Conservation (phyloP, 345 rosid species). For the Dipteronia dyeriana region DNA sequence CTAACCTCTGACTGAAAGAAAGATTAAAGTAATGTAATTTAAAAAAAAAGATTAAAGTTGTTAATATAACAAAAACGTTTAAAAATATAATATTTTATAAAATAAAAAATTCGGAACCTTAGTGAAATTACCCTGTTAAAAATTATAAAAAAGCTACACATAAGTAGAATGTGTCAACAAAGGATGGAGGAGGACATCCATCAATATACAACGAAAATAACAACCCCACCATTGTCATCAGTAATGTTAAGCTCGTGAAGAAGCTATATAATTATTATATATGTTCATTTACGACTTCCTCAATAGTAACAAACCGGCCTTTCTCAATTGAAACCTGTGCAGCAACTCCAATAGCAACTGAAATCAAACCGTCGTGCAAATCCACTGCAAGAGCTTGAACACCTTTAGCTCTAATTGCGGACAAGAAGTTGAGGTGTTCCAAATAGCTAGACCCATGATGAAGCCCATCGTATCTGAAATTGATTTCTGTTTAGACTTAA, state of each 20-base stretch:
- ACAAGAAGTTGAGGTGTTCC: slow-evolving; percentile 83
- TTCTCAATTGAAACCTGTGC: slow-evolving; percentile 86
- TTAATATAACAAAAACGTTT: too few relatives aligned
- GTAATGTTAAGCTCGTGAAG: slow-evolving; percentile 2
- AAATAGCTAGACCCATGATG: slow-evolving; percentile 95
- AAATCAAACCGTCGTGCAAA: slow-evolving; percentile 83
- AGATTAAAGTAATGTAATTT: too few relatives aligned
- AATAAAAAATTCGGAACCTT: too few relatives aligned
- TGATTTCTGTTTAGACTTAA: background rate
- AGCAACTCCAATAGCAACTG: slow-evolving; percentile 97
- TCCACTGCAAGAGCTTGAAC: slow-evolving; percentile 58
- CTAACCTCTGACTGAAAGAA: too few relatives aligned
- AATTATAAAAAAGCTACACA: too few relatives aligned
- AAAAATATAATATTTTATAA: too few relatives aligned
- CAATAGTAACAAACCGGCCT: slow-evolving; percentile 59
- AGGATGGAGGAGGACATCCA: too few relatives aligned
- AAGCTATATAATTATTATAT: background rate
- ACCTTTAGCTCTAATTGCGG: slow-evolving; percentile 56
- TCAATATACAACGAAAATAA: background rate
- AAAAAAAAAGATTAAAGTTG: too few relatives aligned
- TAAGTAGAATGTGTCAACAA: too few relatives aligned
- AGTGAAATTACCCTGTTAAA: too few relatives aligned
- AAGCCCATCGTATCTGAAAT: slow-evolving; percentile 74
- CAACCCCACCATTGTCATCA: background rate
- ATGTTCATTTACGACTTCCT: slow-evolving; percentile 56